Evolutionary conservation across 164 flowering plant species (phyloP), one percentile per base, ranked within the genome.

Genomic region (Nelumbo lutea): DNA sequence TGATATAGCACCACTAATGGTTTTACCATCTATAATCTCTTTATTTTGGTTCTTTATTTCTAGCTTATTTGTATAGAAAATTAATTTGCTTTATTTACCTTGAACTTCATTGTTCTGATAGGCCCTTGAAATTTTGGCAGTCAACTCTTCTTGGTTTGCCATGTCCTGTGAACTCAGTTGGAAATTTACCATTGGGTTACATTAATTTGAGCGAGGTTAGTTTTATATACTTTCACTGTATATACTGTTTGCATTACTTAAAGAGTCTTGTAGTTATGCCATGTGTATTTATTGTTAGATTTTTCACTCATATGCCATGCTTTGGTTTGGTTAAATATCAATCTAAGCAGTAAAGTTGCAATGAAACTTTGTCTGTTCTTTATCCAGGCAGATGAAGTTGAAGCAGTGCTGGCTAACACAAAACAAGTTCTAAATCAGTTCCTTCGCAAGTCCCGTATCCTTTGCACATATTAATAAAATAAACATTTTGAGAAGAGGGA

Each of bases 1-100:
- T 78, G 98, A 94, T 82, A 90, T 94, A 73, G 90, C 98, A 48
- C 91, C 98, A 53, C 81, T 94, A 71, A 94, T 94, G 98, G 98
- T 94, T 75, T 72, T 72, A 47, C 62, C 55, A 44, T 44, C 64
- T 75, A 41, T 53, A 2, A 3, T 68, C 9, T 52, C 71, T 47
- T 66, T 73, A 40, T 72, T 27, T 39, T 52, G 59, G 47, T 69
- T 69, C 47, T 72, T 61, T 53, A 1, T 59, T 72, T 68, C 11
- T 52, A n/a, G 11, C 67, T 46, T 40, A 27, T 5, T 58, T 53
- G 4, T 5, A 53, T 42, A 48, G 57, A 53, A 45, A 40, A 15
- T 7, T 51, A 47, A 57, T 56, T 66, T 71, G 14, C 44, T 41
- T 8, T 39, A 10, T 38, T 42, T 59, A 38, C 52, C 42, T 64